Evolutionary conservation across 257 asterid genomes (phyloP).

Genomic region (Ilex aquifolium): DNA sequence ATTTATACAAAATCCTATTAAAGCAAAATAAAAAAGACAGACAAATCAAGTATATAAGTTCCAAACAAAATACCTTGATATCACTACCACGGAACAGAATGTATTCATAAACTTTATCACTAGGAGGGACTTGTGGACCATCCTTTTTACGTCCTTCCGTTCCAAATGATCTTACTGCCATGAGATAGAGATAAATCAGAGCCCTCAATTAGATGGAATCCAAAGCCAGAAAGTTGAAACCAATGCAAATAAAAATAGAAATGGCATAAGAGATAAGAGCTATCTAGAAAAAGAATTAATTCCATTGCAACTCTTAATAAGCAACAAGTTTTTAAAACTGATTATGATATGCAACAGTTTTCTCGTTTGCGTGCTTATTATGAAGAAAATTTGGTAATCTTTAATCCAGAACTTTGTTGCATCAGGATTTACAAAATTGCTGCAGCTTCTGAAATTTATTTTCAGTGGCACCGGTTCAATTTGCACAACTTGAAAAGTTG

Average conservation of each 20-base stretch:
- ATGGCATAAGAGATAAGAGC: background rate
- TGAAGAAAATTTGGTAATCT: no score
- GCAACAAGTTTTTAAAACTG: no score
- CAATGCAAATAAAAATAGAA: background rate
- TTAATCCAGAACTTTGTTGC: no score
- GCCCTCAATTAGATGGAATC: background rate
- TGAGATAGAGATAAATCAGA: conserved; percentile 5
- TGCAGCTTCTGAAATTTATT: no score
- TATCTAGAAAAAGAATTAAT: no score
- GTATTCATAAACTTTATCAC: conserved; percentile 85
- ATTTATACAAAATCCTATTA: no score
- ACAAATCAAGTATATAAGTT: conserved; percentile 1
- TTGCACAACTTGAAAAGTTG: no score
- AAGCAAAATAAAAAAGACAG: background rate
- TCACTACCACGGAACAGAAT: conserved; percentile 93
- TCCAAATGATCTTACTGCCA: conserved; percentile 90
- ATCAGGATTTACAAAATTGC: no score
- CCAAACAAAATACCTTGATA: conserved; percentile 54
- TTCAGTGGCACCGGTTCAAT: no score
- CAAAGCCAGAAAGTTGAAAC: background rate
- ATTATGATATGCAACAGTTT: no score
- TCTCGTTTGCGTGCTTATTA: no score
- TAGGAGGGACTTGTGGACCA: conserved; percentile 86
- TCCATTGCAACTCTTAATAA: no score
- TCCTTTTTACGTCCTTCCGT: conserved; percentile 94